These are phyloP conservation scores for Angomonas ambiguus DNA, from an alignment of 208 protist species.

Conservation along the genomic window DNA sequence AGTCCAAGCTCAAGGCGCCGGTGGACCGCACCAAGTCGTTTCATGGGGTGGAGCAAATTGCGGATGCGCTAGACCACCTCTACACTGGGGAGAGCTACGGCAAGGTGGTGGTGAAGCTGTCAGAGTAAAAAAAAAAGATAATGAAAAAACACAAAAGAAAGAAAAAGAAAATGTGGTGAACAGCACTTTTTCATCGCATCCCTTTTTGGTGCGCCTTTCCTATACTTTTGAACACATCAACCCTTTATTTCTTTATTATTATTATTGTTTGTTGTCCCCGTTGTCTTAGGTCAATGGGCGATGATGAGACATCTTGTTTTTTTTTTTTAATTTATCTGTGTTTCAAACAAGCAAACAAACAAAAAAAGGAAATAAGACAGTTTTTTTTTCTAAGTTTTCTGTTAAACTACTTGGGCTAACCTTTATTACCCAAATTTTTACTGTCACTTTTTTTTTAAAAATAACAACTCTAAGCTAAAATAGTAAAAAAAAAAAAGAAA, in stretches of 20 bases:
- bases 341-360: too few relatives aligned
- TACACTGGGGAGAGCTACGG: constrained; percentile 60
- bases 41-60: constrained; percentile 49
- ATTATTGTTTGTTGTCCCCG: too few relatives aligned
- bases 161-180: not conserved
- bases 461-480: too few relatives aligned
- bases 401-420: too few relatives aligned
- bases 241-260: not conserved
- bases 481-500: constrained; percentile 10
- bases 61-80: constrained; percentile 69
- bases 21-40: constrained; percentile 52
- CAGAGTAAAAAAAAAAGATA: constrained; percentile 10
- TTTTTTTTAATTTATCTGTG: constrained; percentile 7
- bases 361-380: too few relatives aligned
- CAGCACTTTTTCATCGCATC: not conserved
- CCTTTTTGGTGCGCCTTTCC: too few relatives aligned
- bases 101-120: constrained; percentile 44
- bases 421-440: constrained; percentile 4
- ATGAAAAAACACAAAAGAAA: not conserved
- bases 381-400: too few relatives aligned
- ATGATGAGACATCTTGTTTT: too few relatives aligned
- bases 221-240: too few relatives aligned
- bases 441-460: not conserved
- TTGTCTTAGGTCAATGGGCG: too few relatives aligned
- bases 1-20: constrained; percentile 16